Conservation (phyloP, 1,139 yeast species). For the Diutina catenulata region DNA sequence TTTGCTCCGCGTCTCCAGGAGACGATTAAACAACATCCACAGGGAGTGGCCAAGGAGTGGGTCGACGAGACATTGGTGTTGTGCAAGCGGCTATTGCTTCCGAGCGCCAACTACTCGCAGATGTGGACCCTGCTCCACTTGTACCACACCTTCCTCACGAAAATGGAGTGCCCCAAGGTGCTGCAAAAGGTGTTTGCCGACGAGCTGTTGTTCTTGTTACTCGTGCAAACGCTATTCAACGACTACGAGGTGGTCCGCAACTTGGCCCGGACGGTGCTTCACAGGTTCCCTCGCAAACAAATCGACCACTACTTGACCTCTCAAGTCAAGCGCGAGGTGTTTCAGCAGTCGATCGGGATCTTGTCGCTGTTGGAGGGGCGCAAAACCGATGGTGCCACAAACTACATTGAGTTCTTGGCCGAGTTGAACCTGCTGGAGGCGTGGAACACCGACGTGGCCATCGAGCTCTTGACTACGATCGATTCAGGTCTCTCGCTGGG, state of each 20-base stretch:
- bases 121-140: not conserved
- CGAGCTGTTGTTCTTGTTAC: not conserved
- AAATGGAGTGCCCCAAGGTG: not conserved
- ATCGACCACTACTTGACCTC: not conserved
- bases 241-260: not conserved
- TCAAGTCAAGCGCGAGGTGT: too few relatives aligned
- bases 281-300: not conserved
- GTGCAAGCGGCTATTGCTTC: not conserved
- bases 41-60: not conserved
- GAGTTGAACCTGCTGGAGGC: not conserved
- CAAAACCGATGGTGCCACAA: not conserved
- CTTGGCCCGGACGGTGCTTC: not conserved
- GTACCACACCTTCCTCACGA: not conserved
- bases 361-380: slow-evolving; percentile 1
- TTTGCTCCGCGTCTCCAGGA: slow-evolving; percentile 1
- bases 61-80: not conserved
- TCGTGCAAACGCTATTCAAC: not conserved
- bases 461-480: not conserved
- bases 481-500: too few relatives aligned
- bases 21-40: not conserved
- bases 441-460: not conserved
- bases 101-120: slow-evolving; percentile 1
- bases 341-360: not conserved
- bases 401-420: not conserved
- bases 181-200: not conserved